These are phyloP conservation scores for Schrenkiella parvula DNA, from an alignment of 345 rosid genomes.

Conservation along the genomic window DNA sequence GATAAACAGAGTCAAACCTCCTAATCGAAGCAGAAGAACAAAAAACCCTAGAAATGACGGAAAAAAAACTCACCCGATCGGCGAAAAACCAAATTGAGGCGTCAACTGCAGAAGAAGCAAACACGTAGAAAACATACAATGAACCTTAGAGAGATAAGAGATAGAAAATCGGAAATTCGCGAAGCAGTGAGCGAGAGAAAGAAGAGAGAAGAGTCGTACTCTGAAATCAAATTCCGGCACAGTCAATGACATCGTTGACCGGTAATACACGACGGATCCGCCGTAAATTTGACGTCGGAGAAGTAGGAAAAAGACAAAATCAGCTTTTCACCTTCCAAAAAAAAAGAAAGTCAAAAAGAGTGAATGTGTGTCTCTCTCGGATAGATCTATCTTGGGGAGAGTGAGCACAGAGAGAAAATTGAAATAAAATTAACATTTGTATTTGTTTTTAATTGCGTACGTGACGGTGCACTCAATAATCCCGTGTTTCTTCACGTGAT, in stretches of 20 bases:
- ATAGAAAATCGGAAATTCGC: background rate
- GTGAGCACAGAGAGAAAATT: background rate
- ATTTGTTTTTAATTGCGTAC: background rate
- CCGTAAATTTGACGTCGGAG: constrained; percentile 25
- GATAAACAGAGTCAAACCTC: constrained; percentile 1
- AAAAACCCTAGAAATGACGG: background rate
- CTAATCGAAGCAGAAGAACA: background rate
- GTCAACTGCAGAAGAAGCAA: constrained; percentile 39
- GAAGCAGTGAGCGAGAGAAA: background rate
- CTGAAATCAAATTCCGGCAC: constrained; percentile 53
- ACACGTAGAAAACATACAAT: background rate
- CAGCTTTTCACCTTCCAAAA: constrained; percentile 9
- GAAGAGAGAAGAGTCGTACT: constrained; percentile 35
- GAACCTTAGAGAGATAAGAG: constrained; percentile 11
- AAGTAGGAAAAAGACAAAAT: constrained; percentile 5
- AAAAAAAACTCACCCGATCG: constrained; percentile 50
- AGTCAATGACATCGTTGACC: constrained; percentile 46
- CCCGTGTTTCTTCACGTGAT: constrained; percentile 27
- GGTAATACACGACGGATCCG: background rate
- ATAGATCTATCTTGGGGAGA: constrained; percentile 32
- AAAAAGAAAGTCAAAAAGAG: background rate
- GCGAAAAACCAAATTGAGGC: constrained; percentile 41
- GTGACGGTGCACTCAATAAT: constrained; percentile 23
- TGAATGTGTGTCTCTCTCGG: constrained; percentile 21
- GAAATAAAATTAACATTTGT: background rate